A percentile compares a stretch with the other conserved stretches of the same genome.
These are phyloP conservation scores for Hemisphaericaspora nanyangensis DNA, from an alignment of 805 yeast species.

Conservation along the genomic window DNA sequence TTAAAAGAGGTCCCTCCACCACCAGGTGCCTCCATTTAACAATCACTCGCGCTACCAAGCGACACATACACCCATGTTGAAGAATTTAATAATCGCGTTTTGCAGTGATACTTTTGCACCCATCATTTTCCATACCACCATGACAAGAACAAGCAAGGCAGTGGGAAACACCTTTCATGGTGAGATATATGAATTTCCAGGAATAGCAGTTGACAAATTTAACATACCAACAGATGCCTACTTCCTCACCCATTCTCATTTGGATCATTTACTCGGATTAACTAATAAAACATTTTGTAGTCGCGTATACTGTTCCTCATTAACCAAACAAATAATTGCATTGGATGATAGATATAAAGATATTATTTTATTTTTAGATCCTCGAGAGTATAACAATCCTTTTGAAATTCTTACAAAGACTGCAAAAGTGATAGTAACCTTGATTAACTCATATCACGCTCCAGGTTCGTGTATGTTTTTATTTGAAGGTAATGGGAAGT, in stretches of 20 bases:
- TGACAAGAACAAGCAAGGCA: not conserved
- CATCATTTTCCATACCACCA: too few relatives aligned
- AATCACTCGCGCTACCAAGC: too few relatives aligned
- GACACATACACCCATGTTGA: too few relatives aligned
- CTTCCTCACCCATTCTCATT: conserved; percentile 50
- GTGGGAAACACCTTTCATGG: conserved; percentile 37
- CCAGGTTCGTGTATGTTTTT: conserved; percentile 58
- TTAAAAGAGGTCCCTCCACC: conserved; percentile 24
- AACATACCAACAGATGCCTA: conserved; percentile 19
- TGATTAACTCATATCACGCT: conserved; percentile 54
- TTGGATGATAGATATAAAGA: conserved; percentile 14
- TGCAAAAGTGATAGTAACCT: conserved; percentile 28
- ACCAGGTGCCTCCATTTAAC: too few relatives aligned
- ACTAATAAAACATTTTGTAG: conserved; percentile 35
- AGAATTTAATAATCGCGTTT: too few relatives aligned
- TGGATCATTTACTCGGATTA: conserved; percentile 52
- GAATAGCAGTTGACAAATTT: conserved; percentile 37
- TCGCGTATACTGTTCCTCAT: conserved; percentile 43
- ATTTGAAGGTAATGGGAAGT: conserved; percentile 26
- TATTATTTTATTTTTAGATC: conserved; percentile 16
- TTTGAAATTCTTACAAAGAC: conserved; percentile 11
- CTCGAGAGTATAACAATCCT: conserved; percentile 17
- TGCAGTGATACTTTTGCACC: too few relatives aligned
- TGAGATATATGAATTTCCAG: conserved; percentile 44
- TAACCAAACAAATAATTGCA: conserved; percentile 22